Percentiles rank a stretch among this genome's conserved stretches.
phyloP scores from a whole-genome alignment of 768 basidiomycete species.

The Pleurotus ostreatus region DNA sequence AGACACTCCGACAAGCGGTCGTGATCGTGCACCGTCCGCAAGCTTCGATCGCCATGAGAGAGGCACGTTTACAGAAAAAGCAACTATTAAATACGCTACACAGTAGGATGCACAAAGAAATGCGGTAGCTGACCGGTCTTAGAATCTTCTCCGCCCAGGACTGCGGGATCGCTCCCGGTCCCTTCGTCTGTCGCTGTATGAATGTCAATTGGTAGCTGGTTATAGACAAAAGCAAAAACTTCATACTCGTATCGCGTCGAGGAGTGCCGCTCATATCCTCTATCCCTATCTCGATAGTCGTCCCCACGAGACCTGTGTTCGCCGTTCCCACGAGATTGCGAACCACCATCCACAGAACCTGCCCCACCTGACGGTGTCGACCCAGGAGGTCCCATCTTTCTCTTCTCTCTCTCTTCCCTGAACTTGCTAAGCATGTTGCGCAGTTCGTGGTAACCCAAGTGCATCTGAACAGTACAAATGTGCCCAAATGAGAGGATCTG shows the following conservation, averaged over 20 bases:
- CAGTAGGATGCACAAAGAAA: neutral
- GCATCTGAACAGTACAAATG: constrained; percentile 67
- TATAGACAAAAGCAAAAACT: constrained; percentile 21
- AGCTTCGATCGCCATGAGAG: neutral
- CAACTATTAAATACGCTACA: constrained; percentile 5
- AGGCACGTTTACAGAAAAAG: neutral
- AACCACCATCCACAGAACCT: constrained; percentile 30
- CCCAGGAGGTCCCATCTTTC: constrained; percentile 52
- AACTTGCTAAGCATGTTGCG: constrained; percentile 91
- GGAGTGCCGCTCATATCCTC: constrained; percentile 66
- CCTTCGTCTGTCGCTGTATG: constrained; percentile 59
- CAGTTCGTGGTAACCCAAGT: constrained; percentile 96
- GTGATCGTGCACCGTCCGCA: too few relatives aligned
- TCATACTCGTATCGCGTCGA: constrained; percentile 73
- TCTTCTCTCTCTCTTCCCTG: constrained; percentile 85
- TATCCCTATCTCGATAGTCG: constrained; percentile 59
- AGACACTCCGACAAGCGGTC: too few relatives aligned
- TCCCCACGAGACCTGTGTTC: constrained; percentile 53
- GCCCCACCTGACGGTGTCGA: constrained; percentile 30
- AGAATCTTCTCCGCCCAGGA: constrained; percentile 62
- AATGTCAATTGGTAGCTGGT: constrained; percentile 14
- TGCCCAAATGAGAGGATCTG: constrained; percentile 1
- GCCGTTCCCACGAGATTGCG: constrained; percentile 34
- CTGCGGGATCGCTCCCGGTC: constrained; percentile 75
- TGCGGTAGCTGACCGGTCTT: constrained; percentile 14